phyloP scores from a whole-genome alignment of 78 protist genomes.

The Cyanophora paradoxa region DNA sequence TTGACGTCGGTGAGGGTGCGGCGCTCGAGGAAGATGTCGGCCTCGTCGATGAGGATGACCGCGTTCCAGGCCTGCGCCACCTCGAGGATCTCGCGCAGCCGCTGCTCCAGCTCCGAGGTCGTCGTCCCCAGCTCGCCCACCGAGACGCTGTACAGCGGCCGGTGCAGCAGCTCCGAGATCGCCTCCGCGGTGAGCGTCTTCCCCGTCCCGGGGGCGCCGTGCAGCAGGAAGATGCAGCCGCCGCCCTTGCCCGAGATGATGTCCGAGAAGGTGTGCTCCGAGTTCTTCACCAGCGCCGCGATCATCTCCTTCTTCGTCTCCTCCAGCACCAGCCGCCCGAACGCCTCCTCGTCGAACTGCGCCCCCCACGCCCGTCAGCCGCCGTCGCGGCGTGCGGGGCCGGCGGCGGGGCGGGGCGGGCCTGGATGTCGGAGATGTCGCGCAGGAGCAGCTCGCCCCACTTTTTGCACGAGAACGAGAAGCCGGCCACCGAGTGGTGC shows the following conservation, averaged over 20 bases:
- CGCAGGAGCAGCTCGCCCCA: constrained; percentile 21
- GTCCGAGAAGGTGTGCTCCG: neutral
- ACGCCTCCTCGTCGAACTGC: constrained; percentile 24
- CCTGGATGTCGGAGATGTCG: neutral
- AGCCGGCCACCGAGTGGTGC: neutral
- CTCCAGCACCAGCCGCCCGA: constrained; percentile 16
- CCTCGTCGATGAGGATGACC: constrained; percentile 17
- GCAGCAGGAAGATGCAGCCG: constrained; percentile 35
- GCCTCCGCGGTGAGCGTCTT: constrained; percentile 52
- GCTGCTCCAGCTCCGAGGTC: constrained; percentile 10
- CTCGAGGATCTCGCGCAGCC: constrained; percentile 17
- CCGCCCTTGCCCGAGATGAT: constrained; percentile 28
- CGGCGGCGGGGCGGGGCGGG: too few relatives aligned
- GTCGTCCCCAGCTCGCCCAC: constrained; percentile 40
- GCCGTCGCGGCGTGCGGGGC: too few relatives aligned
- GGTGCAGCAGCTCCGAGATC: constrained; percentile 28
- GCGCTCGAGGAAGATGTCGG: constrained; percentile 37
- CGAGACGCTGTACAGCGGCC: constrained; percentile 36
- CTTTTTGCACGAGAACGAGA: constrained; percentile 13
- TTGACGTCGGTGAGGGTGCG: constrained; percentile 20
- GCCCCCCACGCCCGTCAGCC: too few relatives aligned
- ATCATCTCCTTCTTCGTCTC: constrained; percentile 8
- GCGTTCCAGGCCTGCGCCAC: constrained; percentile 3
- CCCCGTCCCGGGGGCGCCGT: neutral
- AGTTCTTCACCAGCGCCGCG: neutral